A percentile compares a stretch with the other conserved stretches of the same genome.
Conservation (phyloP, 208 protist species). For the Tritrichomonas musculus region DNA sequence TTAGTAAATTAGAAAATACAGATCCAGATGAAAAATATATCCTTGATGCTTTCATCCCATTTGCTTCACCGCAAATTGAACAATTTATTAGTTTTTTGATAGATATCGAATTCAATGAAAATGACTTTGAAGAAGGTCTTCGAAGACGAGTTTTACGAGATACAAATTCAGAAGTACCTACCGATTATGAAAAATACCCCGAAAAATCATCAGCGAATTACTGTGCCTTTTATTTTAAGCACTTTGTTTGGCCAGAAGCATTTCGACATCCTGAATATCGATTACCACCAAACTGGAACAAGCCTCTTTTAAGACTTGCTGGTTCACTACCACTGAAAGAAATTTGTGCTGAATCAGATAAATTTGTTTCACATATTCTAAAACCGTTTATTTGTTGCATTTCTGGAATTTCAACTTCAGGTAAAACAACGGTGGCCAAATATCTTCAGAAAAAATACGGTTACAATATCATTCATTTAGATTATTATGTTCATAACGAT, state of each 20-base stretch:
- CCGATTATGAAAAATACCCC: background rate
- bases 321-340: too few relatives aligned
- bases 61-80: too few relatives aligned
- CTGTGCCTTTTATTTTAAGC: background rate
- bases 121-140: background rate
- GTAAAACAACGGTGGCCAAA: background rate
- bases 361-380: too few relatives aligned
- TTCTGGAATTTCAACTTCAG: background rate
- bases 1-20: too few relatives aligned
- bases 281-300: background rate
- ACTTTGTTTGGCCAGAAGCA: background rate
- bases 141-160: background rate
- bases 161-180: background rate
- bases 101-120: background rate
- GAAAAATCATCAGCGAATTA: background rate
- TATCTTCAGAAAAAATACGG: background rate
- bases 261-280: background rate
- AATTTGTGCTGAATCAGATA: too few relatives aligned
- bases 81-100: too few relatives aligned
- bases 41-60: too few relatives aligned
- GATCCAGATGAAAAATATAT: too few relatives aligned
- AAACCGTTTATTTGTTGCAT: too few relatives aligned
- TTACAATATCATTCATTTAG: background rate
- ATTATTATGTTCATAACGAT: background rate
- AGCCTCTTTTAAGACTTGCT: background rate